Evolutionary conservation across 805 yeast species (phyloP), one percentile per base, ranked within the genome.

Genomic region (Ogataea haglerorum): DNA sequence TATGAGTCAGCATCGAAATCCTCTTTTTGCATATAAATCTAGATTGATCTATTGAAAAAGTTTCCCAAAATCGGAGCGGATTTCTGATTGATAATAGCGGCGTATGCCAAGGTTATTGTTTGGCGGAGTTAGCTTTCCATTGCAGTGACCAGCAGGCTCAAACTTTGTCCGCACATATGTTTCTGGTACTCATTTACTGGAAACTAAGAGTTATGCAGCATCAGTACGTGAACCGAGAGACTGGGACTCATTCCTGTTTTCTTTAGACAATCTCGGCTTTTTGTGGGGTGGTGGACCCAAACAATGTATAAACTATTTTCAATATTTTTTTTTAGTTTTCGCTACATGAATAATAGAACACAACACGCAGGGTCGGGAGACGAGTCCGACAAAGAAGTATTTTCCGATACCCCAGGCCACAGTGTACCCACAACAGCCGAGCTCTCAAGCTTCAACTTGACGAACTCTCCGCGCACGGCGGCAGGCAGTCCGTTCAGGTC

Each of bases 401-500:
- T 43, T 36, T 38, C 37, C 15, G 37, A 23, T 26, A 34, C 38
- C 13, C 40, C 40, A 9, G 26, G 21, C 7, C 39, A 21, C 32
- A 36, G 38, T 34, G 43, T 27, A 16, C 49, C 49, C 6, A 41
- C 46, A 2, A 45, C 49, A 2, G 49, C 49, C 3, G 49, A 42
- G 15, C 22, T 30, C 2, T 27, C 36, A 6, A 40, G 37, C 16
- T 35, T 27, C 18, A 27, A 33, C 22, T 17, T 38, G 25, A 32
- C 37, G 10, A 34, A n/a, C 15, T 34, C 43, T 8, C 43, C 38
- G 9, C 43, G 23, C 17, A 25, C 18, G n/a, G 38, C 43, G 6
- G 28, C 19, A 7, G 36, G 38, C 5, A 46, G 45, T 17, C 50
- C 50, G 12, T 31, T 40, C 10, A 37, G 46, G 15, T 19, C 38